Evolutionary conservation across 345 rosid species (phyloP).

Genomic region (Citrus unshiu): DNA sequence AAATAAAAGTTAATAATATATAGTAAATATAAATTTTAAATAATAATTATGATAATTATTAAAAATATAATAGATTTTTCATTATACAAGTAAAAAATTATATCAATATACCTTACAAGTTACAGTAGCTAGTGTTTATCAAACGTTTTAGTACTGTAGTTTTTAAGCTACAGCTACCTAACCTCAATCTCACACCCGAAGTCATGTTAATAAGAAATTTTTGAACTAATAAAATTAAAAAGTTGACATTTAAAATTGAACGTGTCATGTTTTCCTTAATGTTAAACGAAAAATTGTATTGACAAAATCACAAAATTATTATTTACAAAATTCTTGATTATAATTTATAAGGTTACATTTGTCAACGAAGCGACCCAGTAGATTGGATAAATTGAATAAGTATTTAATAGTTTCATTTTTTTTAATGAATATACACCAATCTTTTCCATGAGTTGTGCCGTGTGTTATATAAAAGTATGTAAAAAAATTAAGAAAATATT

Average conservation of each 20-base stretch:
- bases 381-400: background rate
- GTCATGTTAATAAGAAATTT: background rate
- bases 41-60: too few relatives aligned
- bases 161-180: too few relatives aligned
- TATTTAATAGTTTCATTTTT: background rate
- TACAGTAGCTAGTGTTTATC: rapidly evolving
- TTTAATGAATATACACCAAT: background rate
- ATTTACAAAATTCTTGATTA: background rate
- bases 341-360: background rate
- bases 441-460: background rate
- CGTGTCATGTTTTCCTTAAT: background rate
- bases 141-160: rapidly evolving
- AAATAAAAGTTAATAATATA: too few relatives aligned
- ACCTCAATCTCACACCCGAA: background rate
- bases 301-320: background rate
- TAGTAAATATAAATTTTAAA: too few relatives aligned
- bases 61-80: too few relatives aligned
- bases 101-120: too few relatives aligned
- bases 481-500: background rate
- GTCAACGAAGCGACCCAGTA: background rate
- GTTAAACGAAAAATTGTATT: background rate
- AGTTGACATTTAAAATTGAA: background rate
- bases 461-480: background rate
- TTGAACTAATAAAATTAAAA: background rate
- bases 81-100: too few relatives aligned